These are phyloP conservation scores for Populus davidiana DNA, from an alignment of 345 rosid species.

Conservation along the genomic window DNA sequence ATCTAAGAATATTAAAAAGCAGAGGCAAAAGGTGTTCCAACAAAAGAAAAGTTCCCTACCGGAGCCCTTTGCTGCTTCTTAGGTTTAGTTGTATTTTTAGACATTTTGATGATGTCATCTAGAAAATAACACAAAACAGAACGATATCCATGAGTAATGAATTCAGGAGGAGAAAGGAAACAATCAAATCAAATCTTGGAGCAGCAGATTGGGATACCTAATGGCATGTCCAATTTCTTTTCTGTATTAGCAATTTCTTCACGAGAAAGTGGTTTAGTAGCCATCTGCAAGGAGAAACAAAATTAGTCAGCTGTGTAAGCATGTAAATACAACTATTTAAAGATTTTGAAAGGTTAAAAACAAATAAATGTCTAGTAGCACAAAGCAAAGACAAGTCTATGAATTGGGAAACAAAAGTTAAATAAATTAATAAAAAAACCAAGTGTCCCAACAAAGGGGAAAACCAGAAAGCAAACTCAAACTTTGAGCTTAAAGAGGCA, in stretches of 20 bases:
- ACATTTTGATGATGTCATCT: constrained; percentile 88
- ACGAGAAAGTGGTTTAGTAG: constrained; percentile 53
- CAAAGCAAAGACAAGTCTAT: neutral
- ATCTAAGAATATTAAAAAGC: neutral
- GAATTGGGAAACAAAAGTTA: neutral
- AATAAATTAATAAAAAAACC: too few relatives aligned
- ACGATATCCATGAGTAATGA: neutral
- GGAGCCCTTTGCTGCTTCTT: constrained; percentile 53
- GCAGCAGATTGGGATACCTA: constrained; percentile 41
- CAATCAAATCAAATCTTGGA: neutral
- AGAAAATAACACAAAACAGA: constrained; percentile 2
- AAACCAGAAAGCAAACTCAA: neutral
- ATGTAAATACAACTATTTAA: neutral
- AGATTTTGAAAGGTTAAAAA: neutral
- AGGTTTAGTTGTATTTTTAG: constrained; percentile 47
- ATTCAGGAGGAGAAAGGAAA: neutral
- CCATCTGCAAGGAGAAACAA: constrained; percentile 42
- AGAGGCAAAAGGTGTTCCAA: neutral
- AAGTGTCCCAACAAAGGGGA: neutral
- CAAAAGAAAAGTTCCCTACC: constrained; percentile 33
- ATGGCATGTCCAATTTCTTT: constrained; percentile 85
- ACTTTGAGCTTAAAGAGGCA: neutral
- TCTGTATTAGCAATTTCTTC: constrained; percentile 83
- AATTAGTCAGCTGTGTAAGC: too few relatives aligned
- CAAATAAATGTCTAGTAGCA: neutral